Percentiles rank a stretch among this genome's conserved stretches.
Conservation (phyloP, 306 rosid genomes). For the Trifolium fragiferum region DNA sequence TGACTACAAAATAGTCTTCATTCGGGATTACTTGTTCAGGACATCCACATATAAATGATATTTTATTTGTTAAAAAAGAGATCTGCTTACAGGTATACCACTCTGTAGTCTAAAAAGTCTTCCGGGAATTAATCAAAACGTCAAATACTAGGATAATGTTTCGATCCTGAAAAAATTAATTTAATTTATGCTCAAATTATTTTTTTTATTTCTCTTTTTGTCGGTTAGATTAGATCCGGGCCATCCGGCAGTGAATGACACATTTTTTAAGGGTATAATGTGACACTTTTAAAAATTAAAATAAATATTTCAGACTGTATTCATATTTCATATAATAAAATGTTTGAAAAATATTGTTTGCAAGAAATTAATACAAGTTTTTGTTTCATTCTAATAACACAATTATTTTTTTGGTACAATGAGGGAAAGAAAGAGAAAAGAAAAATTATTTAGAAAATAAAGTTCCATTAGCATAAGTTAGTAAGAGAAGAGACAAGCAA, state of each 20-base stretch:
- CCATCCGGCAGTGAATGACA: background rate
- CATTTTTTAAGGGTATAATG: too few relatives aligned
- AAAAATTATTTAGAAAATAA: too few relatives aligned
- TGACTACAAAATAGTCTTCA: background rate
- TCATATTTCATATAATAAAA: too few relatives aligned
- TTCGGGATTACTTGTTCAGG: background rate
- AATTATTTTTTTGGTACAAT: too few relatives aligned
- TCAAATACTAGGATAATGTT: background rate
- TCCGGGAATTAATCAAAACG: constrained; percentile 1
- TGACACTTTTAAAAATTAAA: too few relatives aligned
- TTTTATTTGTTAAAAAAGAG: background rate
- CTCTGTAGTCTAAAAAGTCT: constrained; percentile 12
- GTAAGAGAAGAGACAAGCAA: too few relatives aligned
- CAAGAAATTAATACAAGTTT: too few relatives aligned
- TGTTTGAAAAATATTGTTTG: too few relatives aligned
- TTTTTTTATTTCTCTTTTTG: background rate
- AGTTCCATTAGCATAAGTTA: too few relatives aligned
- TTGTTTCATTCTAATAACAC: too few relatives aligned
- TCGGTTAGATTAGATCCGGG: background rate
- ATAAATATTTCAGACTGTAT: too few relatives aligned
- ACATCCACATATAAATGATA: background rate
- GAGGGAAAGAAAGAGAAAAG: too few relatives aligned
- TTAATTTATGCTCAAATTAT: background rate
- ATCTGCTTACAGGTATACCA: background rate
- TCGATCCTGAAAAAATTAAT: background rate